phyloP scores from a whole-genome alignment of 495 filamentous ascomycete species.

The Xylaria bambusicola region DNA sequence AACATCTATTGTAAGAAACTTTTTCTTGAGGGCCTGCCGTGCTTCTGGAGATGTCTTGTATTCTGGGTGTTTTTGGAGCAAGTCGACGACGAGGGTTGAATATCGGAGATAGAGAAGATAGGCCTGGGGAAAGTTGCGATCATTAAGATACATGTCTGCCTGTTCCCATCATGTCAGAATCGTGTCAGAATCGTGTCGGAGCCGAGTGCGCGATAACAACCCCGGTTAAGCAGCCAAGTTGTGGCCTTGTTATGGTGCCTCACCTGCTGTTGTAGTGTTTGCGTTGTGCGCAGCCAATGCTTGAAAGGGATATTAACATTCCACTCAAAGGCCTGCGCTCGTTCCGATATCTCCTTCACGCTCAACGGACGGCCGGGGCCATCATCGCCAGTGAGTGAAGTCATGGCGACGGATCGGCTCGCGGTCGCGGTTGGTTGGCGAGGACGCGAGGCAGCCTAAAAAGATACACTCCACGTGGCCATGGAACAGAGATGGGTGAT shows the following conservation, averaged over 20 bases:
- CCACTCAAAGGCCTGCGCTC: conserved; percentile 78
- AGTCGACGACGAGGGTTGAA: conserved; percentile 66
- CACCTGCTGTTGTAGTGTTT: conserved; percentile 79
- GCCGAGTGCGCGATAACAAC: neutral
- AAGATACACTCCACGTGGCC: conserved; percentile 2
- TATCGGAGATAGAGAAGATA: conserved; percentile 86
- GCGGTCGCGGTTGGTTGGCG: neutral
- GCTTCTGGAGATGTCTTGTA: conserved; percentile 57
- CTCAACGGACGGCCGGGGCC: conserved; percentile 58
- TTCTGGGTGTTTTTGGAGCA: conserved; percentile 64
- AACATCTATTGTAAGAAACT: conserved; percentile 27
- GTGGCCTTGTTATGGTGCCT: conserved; percentile 14
- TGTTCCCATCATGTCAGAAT: conserved; percentile 21
- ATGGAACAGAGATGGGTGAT: conserved; percentile 3
- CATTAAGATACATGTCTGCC: conserved; percentile 71
- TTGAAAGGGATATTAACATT: conserved; percentile 69
- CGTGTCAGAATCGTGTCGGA: too few relatives aligned
- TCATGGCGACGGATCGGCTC: neutral
- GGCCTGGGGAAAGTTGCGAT: conserved; percentile 82
- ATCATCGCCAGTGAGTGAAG: neutral
- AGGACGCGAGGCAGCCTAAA: neutral
- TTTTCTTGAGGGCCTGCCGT: conserved; percentile 24
- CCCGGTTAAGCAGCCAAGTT: neutral
- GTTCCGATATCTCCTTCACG: conserved; percentile 68
- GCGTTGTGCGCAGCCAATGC: conserved; percentile 80